Base-by-base conservation (phyloP, 345 rosid genomes). In the Ceriops tagal region DNA sequence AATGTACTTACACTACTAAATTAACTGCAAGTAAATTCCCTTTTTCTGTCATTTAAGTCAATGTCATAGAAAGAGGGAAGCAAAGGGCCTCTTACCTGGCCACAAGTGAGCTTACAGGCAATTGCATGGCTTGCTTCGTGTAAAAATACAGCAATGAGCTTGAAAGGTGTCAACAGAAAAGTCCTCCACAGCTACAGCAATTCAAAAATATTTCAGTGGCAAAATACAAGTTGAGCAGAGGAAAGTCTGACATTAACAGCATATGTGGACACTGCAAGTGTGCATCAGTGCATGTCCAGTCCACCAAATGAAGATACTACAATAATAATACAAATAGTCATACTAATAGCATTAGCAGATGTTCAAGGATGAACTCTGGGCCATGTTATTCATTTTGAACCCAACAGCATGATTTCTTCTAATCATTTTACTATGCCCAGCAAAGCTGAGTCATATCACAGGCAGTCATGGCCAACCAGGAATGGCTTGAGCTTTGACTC, bases 121-220 rank as follows among this genome's bases (percentile, higher is more conserved):
- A 89, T 80, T 5, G 99, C 99, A 82, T 95, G 99, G 79, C 99
- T 95, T 18, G 91, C 97, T 83, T 95, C 99, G 53, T 92, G 99
- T 61, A 95, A 71, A 78, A 92, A 95, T 34, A 95, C 97, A 1
- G 99, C 92, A 67, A 95, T 95, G 72, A 92, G 96, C 92, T 95
- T 95, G 75, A 92, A 93, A 19, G 99, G 99, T 19, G 84, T 88
- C 83, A 95, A 70, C 4, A 95, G 75, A 20, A 95, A 64, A 6
- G 99, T 95, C 84, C 99, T 88, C 99, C 99, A 95, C 57, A 91
- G 82, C 98, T 93, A 79, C 39, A 47, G 67, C 34, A 66, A n/a
- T 31, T 35, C 28, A 26, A 71, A 63, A 15, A 27, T 10, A 43
- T 47, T 0, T 32, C 57, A 56, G 24, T 11, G n/a, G 47, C 53